Evolutionary conservation across 345 rosid genomes (phyloP), one percentile per base, ranked within the genome.

Genomic region (Lepidium aucheri): DNA sequence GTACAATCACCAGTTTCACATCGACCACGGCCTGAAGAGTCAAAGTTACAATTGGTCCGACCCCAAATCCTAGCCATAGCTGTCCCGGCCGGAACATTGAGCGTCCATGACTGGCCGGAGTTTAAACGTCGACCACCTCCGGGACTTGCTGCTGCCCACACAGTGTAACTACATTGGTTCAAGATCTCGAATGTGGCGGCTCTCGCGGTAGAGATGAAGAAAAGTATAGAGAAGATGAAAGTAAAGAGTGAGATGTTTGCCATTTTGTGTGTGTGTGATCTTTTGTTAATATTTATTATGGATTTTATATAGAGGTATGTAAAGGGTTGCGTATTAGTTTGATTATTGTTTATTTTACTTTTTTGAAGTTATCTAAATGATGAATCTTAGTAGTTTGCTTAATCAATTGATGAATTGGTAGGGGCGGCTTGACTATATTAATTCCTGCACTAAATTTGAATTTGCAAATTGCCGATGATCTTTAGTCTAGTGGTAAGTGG

Each of bases 1-100:
- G 62, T 74, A 0, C 96, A 86, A 16, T 83, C 90, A 3, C 92
- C 86, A 0, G 85, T 86, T 53, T 77, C 13, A 6, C 96, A 88
- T 12, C 56, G 56, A 16, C 57, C 78, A 26, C 70, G 69, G 5
- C 78, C 78, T 0, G 74, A 68, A 3, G 65, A 56, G 41, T 74
- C 78, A 42, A 74, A 74, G 42, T 74, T 74, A 56, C 78, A 74
- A 5, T 68, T 74, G 55, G 78, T 74, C 34, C 78, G 70, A 47
- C 78, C 74, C 78, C 74, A 74, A 24, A 74, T 74, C 18, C 78
- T 70, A 34, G 74, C 78, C 74, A 74, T 74, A 22, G 36, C 2
- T 3, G 78, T 74, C 0, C 78, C 70, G 0, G 74, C 74, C 3
- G 74, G n/a, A 17, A 74, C 74, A 45, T 61, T n/a, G 33, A 74